Evolutionary conservation across 2,329 filamentous ascomycete genomes (phyloP).

Genomic region (Colletotrichum gloeosporioides): DNA sequence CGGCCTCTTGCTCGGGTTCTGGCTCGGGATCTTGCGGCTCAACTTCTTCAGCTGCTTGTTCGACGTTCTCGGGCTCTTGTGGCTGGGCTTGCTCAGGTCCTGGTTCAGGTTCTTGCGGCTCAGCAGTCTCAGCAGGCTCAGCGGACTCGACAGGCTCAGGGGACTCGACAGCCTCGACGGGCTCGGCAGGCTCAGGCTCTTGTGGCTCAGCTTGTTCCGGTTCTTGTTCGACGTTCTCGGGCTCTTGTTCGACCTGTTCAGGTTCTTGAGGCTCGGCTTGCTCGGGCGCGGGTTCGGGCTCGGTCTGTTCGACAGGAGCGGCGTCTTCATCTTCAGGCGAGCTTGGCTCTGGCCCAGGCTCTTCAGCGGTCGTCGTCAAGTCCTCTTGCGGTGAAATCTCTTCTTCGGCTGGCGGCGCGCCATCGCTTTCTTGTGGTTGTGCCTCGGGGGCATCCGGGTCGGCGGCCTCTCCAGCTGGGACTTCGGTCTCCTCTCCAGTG

Average conservation of each 20-base stretch:
- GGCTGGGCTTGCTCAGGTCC: neutral
- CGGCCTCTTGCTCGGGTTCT: neutral
- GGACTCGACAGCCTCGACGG: neutral
- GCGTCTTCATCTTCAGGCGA: neutral
- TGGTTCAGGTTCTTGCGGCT: neutral
- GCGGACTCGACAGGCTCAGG: neutral
- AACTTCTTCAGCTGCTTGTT: constrained; percentile 2
- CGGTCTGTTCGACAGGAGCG: neutral
- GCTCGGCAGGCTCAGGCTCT: neutral
- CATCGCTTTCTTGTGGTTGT: neutral
- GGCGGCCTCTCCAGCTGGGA: neutral
- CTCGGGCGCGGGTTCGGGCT: neutral
- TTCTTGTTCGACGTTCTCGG: neutral
- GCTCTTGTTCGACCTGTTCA: constrained; percentile 1
- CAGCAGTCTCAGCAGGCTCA: neutral
- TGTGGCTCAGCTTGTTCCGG: neutral
- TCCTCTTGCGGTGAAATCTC: neutral
- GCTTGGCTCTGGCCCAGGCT: neutral
- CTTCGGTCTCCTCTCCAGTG: neutral
- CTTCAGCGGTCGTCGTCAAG: neutral
- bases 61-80: neutral
- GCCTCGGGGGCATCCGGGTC: neutral
- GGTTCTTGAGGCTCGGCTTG: neutral
- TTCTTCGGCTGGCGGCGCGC: neutral
- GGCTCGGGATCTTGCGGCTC: neutral